A percentile compares a stretch with the other conserved stretches of the same genome.
phyloP scores from a whole-genome alignment of 371 early-diverging fungal genomes.

The Syncephalastrum sp. region DNA sequence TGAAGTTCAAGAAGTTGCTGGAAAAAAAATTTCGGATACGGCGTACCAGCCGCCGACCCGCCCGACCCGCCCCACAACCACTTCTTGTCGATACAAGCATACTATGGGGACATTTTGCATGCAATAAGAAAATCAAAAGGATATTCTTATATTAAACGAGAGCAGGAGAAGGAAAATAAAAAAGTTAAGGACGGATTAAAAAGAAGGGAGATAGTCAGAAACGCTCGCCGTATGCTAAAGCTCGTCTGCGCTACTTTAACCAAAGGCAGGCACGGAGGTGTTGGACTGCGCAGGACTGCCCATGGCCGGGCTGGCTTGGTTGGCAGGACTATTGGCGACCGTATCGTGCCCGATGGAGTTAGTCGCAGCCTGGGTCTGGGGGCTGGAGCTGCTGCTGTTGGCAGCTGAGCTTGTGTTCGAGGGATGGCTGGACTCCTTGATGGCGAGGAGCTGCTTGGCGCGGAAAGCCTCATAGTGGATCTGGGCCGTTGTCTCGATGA shows the following conservation, averaged over 20 bases:
- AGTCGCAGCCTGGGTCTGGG: conserved; percentile 15
- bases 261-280: conserved; percentile 41
- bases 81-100: too few species aligned
- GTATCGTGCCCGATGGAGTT: conserved; percentile 20
- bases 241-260: conserved; percentile 9
- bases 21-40: too few species aligned
- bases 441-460: conserved; percentile 80
- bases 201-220: not conserved
- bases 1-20: too few species aligned
- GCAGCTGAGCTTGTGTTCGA: conserved; percentile 8
- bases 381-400: not conserved
- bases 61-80: too few species aligned
- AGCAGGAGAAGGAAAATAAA: conserved; percentile 1
- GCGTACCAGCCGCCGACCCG: too few species aligned
- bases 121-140: too few species aligned
- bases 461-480: conserved; percentile 93
- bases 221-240: not conserved
- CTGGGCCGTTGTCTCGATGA: conserved; percentile 84
- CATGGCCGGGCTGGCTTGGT: conserved; percentile 21
- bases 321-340: conserved; percentile 18
- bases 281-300: conserved; percentile 41
- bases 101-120: too few species aligned
- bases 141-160: not conserved
- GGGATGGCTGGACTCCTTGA: conserved; percentile 66
- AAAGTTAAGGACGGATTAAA: conserved; percentile 1